Percentiles rank a stretch among this genome's conserved stretches.
Evolutionary conservation across 495 filamentous ascomycete genomes (phyloP).

Genomic region (Podospora pseudocomata): DNA sequence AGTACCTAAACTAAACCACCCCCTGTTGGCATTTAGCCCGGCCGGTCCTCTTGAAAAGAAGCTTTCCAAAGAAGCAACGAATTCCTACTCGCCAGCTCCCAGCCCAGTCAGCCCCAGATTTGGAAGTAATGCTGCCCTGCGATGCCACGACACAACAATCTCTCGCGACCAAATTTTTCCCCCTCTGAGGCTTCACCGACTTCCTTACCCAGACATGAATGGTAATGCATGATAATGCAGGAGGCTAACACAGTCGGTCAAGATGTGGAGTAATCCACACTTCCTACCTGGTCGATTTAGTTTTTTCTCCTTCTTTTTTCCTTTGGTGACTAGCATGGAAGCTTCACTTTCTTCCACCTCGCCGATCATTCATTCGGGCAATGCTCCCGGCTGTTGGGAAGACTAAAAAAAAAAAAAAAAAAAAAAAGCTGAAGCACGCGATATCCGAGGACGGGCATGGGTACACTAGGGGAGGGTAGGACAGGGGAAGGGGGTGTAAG

Average conservation of each 20-base stretch:
- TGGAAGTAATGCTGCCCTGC: slow-evolving; percentile 8
- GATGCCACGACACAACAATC: slow-evolving; percentile 28
- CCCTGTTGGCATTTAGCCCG: neutral
- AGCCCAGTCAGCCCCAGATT: neutral
- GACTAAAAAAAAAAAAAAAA: neutral
- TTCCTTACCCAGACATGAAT: neutral
- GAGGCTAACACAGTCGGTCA: slow-evolving; percentile 29
- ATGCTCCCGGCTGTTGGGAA: neutral
- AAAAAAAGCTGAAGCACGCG: neutral
- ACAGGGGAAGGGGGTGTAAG: neutral
- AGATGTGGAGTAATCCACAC: slow-evolving; percentile 23
- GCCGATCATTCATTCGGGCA: neutral
- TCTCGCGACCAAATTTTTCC: slow-evolving; percentile 16
- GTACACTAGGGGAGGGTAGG: neutral
- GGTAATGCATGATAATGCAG: slow-evolving; percentile 34
- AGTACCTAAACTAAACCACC: neutral
- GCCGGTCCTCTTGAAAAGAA: neutral
- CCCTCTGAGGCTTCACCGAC: slow-evolving; percentile 27
- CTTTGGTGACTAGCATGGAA: neutral
- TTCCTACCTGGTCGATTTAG: slow-evolving; percentile 10
- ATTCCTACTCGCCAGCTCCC: neutral
- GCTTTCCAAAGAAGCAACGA: neutral
- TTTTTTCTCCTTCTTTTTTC: neutral
- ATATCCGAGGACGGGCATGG: neutral
- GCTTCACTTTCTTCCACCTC: neutral